Evolutionary conservation across 139 green algal species (phyloP), one percentile per base, ranked within the genome.

Genomic region (Micractinium conductrix): DNA sequence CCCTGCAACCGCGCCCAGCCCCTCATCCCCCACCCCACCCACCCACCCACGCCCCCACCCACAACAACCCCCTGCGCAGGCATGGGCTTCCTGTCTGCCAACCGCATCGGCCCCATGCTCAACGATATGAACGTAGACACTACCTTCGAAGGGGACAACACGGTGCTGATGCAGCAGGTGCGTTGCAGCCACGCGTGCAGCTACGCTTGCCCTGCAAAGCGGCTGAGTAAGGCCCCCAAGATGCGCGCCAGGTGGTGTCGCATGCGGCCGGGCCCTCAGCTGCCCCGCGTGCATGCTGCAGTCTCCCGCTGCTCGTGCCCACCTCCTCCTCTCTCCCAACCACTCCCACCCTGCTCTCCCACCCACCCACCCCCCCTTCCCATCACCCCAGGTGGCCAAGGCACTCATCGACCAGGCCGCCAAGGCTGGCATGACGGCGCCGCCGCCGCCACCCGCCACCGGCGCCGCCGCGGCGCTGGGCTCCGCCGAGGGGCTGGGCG

Each of bases 131-230:
- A 98, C 71, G 79, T 84, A 28, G 95, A 97, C 78, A 85, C 92
- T 22, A 98, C 95, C 4, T 98, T 98, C 84, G 95, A 98, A 89
- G 95, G 95, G 55, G 95, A 97, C 89, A 98, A 98, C 92, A 97
- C 95, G 0, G 95, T 98, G 50, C 90, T 98, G 81, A 98, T 98
- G 95, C 93, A 96, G 38, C 83, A 88, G 69, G 89, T 90, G 19
- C 19, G 65, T 12, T 62, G 53, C 19, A 62, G 53, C 19, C 19
- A 22, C 53, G 24, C 53, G 10, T 4, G 53, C 26, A 4, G 7
- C 53, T 19, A 62, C 14, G 48, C 48, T 58, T 10, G 48, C 12
- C 48, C 14, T 10, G 48, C 48, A 58, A 14, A 14, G 53, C 53
- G 26, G 7, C 19, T 62, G 5, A 21, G 53, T 2, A 19, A 62